Evolutionary conservation across 2,329 filamentous ascomycete genomes (phyloP), one percentile per base, ranked within the genome.

Genomic region (Clarireedia homoeocarpa): DNA sequence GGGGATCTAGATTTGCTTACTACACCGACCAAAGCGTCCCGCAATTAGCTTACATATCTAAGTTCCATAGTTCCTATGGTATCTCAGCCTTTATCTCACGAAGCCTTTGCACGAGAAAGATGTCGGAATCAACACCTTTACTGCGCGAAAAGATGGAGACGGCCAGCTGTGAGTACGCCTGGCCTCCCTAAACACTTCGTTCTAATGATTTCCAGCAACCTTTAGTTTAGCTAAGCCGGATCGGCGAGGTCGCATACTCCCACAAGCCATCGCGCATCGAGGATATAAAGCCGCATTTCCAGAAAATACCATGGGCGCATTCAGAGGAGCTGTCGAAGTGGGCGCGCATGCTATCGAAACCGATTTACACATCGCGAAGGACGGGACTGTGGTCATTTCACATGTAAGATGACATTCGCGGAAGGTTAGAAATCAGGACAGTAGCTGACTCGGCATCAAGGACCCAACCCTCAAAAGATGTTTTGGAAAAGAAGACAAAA

Each of bases 311-410:
- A 83, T 96, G 78, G 79, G 77, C 15, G 87, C 88, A 6, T 95
- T 96, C 72, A 75, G 75, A 56, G 85, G 79, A 27, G 91, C 91
- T 1, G 79, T 92, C 2, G 75, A 82, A 34, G 84, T 83, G 17
- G 89, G 89, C 20, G 83, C 88, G 0, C 82, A 95, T 65, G 92
- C 87, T 0, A 75, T 97, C 27, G 92, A 97, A 74, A 95, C 90
- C 17, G 92, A 97, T 66, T 72, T 96, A 7, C 91, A 95, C 69
- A 72, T 96, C 36, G 85, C 89, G 14, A 83, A 79, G 59, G 92
- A 97, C 66, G 85, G 86, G 6, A 84, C 95, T 0, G 87, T 95
- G 0, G 89, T 97, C 9, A 73, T 97, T 42, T 89, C 86, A 47
- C 91, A 95, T 75, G 87, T 89, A 72, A 58, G 60, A 53, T 15